phyloP scores from a whole-genome alignment of 2,329 filamentous ascomycete species.

The Cordyceps militaris region DNA sequence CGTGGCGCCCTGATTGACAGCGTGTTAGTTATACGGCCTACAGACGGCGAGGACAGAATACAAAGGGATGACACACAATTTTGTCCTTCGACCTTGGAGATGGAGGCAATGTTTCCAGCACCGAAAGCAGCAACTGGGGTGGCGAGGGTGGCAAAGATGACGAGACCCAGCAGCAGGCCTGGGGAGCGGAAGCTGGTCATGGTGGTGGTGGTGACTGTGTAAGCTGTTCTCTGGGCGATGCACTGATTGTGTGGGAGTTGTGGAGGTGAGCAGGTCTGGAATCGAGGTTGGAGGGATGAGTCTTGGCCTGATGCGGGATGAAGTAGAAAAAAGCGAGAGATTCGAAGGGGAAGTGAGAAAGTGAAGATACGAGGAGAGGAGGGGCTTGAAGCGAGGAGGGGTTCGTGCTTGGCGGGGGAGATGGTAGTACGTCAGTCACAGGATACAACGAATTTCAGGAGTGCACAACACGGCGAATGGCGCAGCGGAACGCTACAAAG shows the following conservation, averaged over 20 bases:
- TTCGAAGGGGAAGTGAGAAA: slow-evolving; percentile 14
- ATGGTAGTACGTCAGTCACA: slow-evolving; percentile 9
- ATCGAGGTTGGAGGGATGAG: not conserved
- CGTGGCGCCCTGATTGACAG: slow-evolving; percentile 59
- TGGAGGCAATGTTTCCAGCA: slow-evolving; percentile 78
- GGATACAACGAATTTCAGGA: not conserved
- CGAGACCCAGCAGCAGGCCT: slow-evolving; percentile 46
- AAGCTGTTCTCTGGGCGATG: not conserved
- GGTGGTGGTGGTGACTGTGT: slow-evolving; percentile 9
- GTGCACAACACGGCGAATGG: not conserved
- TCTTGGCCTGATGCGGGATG: not conserved
- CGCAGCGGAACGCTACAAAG: not conserved
- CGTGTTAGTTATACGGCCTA: slow-evolving; percentile 10
- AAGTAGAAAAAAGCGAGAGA: slow-evolving; percentile 9
- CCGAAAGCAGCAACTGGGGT: slow-evolving; percentile 71
- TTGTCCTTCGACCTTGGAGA: slow-evolving; percentile 73
- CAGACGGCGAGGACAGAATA: not conserved
- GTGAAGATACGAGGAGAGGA: slow-evolving; percentile 14
- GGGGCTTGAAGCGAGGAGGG: slow-evolving; percentile 8
- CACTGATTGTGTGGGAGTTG: not conserved
- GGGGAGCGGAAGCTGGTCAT: slow-evolving; percentile 45
- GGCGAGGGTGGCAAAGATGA: slow-evolving; percentile 59
- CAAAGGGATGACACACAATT: slow-evolving; percentile 53
- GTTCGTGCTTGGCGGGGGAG: slow-evolving; percentile 11
- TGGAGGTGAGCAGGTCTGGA: slow-evolving; percentile 16